Conservation (phyloP, 202 grass and related monocot genomes). For the Elaeis oleifera region DNA sequence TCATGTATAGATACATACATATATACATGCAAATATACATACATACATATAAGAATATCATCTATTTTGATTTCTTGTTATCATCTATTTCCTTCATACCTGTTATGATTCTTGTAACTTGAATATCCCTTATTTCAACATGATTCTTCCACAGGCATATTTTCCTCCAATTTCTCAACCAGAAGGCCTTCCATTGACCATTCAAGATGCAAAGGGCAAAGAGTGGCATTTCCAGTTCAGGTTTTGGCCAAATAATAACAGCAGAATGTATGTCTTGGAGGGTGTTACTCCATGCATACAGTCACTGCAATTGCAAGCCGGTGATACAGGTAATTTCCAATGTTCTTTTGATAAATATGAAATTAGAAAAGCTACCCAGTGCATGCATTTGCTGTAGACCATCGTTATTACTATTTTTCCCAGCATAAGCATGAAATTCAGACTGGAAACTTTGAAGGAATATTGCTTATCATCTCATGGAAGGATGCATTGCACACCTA, state of each 20-base stretch:
- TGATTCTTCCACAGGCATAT: constrained; percentile 57
- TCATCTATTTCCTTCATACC: no score
- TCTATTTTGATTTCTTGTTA: no score
- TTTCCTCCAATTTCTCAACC: constrained; percentile 99
- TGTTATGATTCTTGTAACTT: no score
- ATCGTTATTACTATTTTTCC: no score
- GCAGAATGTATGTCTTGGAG: constrained; percentile 98
- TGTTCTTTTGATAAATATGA: constrained; percentile 1
- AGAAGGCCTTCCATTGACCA: constrained; percentile 94
- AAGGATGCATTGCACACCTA: no score
- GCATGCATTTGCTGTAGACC: constrained; percentile 7
- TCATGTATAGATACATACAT: no score
- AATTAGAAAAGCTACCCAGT: not conserved
- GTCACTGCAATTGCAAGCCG: constrained; percentile 97
- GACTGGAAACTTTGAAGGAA: no score
- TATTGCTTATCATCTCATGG: no score
- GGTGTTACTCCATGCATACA: constrained; percentile 99
- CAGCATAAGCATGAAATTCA: no score
- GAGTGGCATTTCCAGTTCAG: constrained; percentile 99
- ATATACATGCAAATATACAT: no score
- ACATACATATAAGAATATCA: no score
- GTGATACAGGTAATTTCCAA: constrained; percentile 78
- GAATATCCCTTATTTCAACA: not conserved
- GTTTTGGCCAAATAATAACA: constrained; percentile 99
- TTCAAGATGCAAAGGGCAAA: constrained; percentile 98